Evolutionary conservation across 73 alveolate genomes (phyloP).

Genomic region (Tetrahymena malaccensis): DNA sequence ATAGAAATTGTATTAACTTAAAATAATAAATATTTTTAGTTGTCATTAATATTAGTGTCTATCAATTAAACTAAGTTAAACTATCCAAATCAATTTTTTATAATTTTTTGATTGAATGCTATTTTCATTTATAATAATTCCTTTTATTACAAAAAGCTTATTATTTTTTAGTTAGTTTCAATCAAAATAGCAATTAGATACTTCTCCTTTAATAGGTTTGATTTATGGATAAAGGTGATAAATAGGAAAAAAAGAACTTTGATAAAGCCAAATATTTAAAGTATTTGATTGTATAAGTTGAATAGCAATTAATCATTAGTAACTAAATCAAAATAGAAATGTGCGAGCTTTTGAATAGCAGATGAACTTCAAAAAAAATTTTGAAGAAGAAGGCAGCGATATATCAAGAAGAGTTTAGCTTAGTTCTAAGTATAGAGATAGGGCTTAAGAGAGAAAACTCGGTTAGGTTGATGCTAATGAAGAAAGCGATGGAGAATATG

Average conservation of each 20-base stretch:
- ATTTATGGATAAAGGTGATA: neutral
- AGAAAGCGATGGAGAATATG: neutral
- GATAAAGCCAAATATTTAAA: neutral
- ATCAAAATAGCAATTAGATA: neutral
- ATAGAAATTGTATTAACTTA: too few relatives aligned
- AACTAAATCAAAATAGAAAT: neutral
- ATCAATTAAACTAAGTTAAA: too few relatives aligned
- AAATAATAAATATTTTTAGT: too few relatives aligned
- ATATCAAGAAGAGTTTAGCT: neutral
- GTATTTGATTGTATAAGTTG: neutral
- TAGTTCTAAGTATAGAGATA: neutral
- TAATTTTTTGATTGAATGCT: neutral
- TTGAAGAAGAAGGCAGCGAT: neutral
- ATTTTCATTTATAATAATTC: too few relatives aligned
- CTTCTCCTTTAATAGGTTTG: neutral
- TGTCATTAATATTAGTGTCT: too few relatives aligned
- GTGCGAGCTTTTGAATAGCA: neutral
- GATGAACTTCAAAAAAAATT: neutral
- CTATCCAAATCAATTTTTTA: too few relatives aligned
- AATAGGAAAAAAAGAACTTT: neutral
- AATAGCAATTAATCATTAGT: neutral
- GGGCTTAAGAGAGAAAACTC: neutral
- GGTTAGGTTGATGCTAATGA: neutral
- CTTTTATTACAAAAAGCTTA: neutral
- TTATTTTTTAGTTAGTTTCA: neutral